Percentiles rank a stretch among this genome's conserved stretches.
These are phyloP conservation scores for Pseudophaeomoniella oleicola DNA, from an alignment of 2,329 filamentous ascomycete species.

Conservation along the genomic window DNA sequence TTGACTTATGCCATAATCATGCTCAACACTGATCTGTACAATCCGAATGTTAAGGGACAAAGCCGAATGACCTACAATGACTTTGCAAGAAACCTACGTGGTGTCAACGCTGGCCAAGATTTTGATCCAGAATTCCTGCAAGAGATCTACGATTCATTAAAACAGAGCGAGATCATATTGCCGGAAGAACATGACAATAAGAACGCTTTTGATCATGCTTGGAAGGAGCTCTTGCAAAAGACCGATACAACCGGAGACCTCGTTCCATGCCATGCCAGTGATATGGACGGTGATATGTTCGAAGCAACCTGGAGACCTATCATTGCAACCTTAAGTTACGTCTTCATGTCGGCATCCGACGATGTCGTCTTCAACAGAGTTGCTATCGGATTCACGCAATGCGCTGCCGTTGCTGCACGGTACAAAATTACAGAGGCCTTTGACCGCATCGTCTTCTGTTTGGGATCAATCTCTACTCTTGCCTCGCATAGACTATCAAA, in stretches of 20 bases:
- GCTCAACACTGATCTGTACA: constrained; percentile 94
- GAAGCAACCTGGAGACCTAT: constrained; percentile 90
- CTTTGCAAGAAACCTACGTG: constrained; percentile 79
- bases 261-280: constrained; percentile 72
- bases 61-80: constrained; percentile 74
- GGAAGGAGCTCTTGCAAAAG: constrained; percentile 86
- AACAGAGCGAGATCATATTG: constrained; percentile 83
- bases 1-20: constrained; percentile 94
- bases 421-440: constrained; percentile 74
- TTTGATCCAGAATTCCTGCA: constrained; percentile 74
- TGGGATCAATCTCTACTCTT: constrained; percentile 81
- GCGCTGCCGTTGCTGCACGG: constrained; percentile 76
- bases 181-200: constrained; percentile 96
- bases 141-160: constrained; percentile 82
- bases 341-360: constrained; percentile 97
- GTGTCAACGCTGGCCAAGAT: constrained; percentile 73
- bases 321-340: constrained; percentile 86
- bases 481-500: constrained; percentile 62
- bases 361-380: constrained; percentile 90
- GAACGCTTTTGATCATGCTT: constrained; percentile 92
- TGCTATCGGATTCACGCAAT: constrained; percentile 90
- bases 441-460: constrained; percentile 81
- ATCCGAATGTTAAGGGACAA: constrained; percentile 66
- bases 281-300: constrained; percentile 97
- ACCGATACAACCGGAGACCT: constrained; percentile 61